Conservation (phyloP, 306 rosid genomes). For the Rubus idaeus region DNA sequence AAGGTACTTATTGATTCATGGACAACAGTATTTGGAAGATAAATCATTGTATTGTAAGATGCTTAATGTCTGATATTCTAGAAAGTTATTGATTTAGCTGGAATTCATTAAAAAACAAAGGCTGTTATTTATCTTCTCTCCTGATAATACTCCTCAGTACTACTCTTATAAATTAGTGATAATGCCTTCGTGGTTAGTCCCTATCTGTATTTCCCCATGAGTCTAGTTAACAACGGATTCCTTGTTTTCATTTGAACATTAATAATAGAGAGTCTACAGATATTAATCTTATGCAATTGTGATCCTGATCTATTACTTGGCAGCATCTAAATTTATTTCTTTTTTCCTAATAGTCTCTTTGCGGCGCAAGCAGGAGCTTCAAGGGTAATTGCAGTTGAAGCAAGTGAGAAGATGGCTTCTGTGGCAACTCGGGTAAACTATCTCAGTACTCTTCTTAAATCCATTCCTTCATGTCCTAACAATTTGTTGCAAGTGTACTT, state of each 20-base stretch:
- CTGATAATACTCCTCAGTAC: neutral
- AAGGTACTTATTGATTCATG: neutral
- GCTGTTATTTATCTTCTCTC: neutral
- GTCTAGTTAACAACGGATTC: neutral
- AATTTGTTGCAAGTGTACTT: constrained; percentile 4
- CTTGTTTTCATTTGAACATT: neutral
- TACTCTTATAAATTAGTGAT: neutral
- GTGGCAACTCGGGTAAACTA: constrained; percentile 73
- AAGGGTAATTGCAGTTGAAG: constrained; percentile 89
- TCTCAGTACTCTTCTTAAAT: constrained; percentile 8
- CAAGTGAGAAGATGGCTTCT: constrained; percentile 90
- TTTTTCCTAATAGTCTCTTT: constrained; percentile 53
- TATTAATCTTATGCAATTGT: neutral
- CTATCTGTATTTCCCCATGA: neutral
- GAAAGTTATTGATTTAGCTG: neutral
- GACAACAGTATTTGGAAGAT: neutral
- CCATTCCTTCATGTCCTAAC: constrained; percentile 3
- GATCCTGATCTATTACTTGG: neutral
- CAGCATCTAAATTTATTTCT: neutral
- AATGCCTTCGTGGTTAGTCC: neutral
- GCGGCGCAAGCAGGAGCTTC: constrained; percentile 88
- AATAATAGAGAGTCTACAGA: neutral
- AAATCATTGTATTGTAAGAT: neutral
- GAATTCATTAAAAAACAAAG: neutral
- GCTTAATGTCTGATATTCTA: neutral